Evolutionary conservation across 495 filamentous ascomycete genomes (phyloP), one percentile per base, ranked within the genome.

Genomic region (Penicillium desertorum): DNA sequence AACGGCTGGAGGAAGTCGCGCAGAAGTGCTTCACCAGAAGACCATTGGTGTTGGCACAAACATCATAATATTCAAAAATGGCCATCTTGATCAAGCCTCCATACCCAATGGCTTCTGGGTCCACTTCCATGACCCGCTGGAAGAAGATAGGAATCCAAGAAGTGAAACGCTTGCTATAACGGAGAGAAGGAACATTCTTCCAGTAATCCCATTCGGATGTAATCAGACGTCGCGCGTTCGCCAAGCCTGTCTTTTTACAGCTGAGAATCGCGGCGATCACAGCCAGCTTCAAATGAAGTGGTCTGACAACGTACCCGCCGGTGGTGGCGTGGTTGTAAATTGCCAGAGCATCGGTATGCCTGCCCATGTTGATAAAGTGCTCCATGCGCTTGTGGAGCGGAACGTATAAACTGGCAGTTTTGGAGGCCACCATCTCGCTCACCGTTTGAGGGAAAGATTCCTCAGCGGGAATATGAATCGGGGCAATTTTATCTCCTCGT

Each of bases 61-160:
- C 43, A 8, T 67, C 51, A 54, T 77, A 76, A 48, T 74, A 78
- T 23, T 71, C 70, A 25, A 79, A 67, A 2, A 79, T 54, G 1
- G 71, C 75, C 59, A 71, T 54, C 41, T 78, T 70, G 36, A 74
- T 54, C 19, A 71, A 27, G n/a, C 68, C 67, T 0, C 48, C 54
- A 25, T 70, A 65, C 5, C 45, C 51, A 34, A 54, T 11, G 37
- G 30, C 27, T 37, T 27, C 4, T 30, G 57, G 46, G 17, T 69
- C 64, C 29, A 73, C 17, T 25, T 71, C 66, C 54, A 57, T 60
- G 23, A 79, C 45, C 50, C 71, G 70, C 11, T 71, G 70, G 59
- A 79, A 78, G 54, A 79, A 77, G 0, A 68, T 55, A 0, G 76
- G 76, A 39, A 67, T 59, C 29, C 69, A 65, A 5, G 51, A 53